Base-by-base conservation (phyloP, 2,329 filamentous ascomycete genomes). In the Pseudonectria foliicola region DNA sequence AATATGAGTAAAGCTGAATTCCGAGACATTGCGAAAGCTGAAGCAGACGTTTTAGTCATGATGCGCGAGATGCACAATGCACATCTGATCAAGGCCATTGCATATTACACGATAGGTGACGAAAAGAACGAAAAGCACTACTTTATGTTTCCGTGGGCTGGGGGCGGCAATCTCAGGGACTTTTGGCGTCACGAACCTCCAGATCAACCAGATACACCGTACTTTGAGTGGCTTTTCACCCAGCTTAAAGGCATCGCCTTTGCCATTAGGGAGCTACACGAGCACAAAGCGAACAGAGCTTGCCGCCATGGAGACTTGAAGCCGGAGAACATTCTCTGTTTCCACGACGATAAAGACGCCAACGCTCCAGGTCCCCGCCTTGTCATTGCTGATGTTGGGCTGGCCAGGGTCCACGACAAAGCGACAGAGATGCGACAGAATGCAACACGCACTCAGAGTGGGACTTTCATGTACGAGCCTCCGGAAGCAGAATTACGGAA, bases 311-410 rank as follows among this genome's bases (percentile, higher is more conserved):
- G 39, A 3, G 39, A 41, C 18, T n/a, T 49, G 4, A 51, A 50
- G 27, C 48, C 49, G 1, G 46, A 50, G 4, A 53, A 53, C 25
- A 50, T 51, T 18, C 33, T 38, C 4, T 42, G 39, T n/a, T 42
- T 36, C 18, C n/a, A 15, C 5, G 27, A 13, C 16, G 18, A 13
- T 2, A 14, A n/a, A 30, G 15, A 27, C 3, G 4, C 5, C 8
- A 26, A 6, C 7, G 25, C 30, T 25, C n/a, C 4, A 13, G 15
- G 7, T 25, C 32, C 21, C 6, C 29, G 26, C 32, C 7, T 42
- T 4, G 35, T 38, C 30, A 38, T 42, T 11, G 33, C 39, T 10
- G 33, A 42, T 14, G 30, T 36, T 13, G 33, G 39, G 5, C 15
- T 37, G 7, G 25, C 38, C 18, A 36, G 15, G 15, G 7, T 11